phyloP scores from a whole-genome alignment of 1,284 basidiomycete genomes.

The Leccinum griseonigrum region DNA sequence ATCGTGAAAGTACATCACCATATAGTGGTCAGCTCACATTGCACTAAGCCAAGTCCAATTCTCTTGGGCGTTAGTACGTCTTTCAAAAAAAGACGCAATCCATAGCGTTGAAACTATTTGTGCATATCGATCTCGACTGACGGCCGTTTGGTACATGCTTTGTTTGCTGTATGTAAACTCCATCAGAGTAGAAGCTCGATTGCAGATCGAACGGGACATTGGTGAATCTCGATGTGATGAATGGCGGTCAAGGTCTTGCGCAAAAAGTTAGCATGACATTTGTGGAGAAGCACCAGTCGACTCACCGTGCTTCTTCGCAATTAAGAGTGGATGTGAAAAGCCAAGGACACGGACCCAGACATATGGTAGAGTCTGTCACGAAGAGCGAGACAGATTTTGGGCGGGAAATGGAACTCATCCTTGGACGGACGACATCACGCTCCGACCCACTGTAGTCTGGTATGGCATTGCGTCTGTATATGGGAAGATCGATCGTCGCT shows the following conservation, averaged over 20 bases:
- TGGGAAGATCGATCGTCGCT: background rate
- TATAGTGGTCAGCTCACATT: no score
- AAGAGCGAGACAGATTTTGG: background rate
- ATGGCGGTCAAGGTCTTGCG: background rate
- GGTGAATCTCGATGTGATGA: background rate
- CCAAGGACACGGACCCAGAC: constrained; percentile 3
- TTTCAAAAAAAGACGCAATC: background rate
- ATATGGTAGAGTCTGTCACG: background rate
- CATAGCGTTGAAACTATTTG: background rate
- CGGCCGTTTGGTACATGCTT: background rate
- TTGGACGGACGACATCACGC: background rate
- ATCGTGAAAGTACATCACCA: background rate
- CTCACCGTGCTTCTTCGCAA: constrained; percentile 26
- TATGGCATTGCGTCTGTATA: background rate
- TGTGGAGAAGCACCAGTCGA: background rate
- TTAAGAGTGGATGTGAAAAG: constrained; percentile 1
- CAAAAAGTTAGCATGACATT: background rate
- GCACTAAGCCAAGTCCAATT: no score
- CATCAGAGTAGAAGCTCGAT: background rate
- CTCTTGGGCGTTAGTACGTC: background rate
- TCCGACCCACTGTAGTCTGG: background rate
- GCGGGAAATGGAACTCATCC: background rate
- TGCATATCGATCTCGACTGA: background rate
- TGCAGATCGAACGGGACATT: background rate
- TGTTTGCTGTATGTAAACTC: background rate